These are phyloP conservation scores for Quercus engelmannii DNA, from an alignment of 306 rosid genomes.

Conservation along the genomic window DNA sequence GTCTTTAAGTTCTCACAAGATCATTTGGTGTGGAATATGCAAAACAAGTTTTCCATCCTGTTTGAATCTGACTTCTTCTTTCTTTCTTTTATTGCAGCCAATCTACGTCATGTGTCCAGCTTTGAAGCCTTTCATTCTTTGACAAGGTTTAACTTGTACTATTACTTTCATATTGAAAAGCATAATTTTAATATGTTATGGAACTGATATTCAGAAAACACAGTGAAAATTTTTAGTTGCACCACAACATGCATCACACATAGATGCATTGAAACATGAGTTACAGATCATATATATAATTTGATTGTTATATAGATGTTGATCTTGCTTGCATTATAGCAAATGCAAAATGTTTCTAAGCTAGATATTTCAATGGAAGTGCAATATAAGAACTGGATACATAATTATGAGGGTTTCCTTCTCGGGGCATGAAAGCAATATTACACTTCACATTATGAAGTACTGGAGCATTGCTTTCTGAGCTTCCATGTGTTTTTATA, in stretches of 20 bases:
- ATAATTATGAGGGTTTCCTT: not conserved
- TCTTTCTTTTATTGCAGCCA: constrained; percentile 55
- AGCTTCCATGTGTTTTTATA: not conserved
- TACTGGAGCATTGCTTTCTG: not conserved
- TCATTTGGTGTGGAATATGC: constrained; percentile 10
- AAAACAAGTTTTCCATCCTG: not conserved
- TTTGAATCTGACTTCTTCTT: not conserved
- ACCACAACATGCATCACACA: not conserved
- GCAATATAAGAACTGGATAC: not conserved
- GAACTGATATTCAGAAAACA: not conserved
- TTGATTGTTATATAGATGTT: not conserved
- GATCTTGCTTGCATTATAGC: not conserved
- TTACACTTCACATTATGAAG: not conserved
- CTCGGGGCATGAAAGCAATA: constrained; percentile 1
- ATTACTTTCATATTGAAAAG: not conserved
- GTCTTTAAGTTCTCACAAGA: constrained; percentile 3
- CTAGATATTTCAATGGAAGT: not conserved
- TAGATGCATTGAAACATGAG: not conserved
- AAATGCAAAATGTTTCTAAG: not conserved
- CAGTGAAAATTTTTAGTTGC: not conserved
- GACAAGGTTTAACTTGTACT: constrained; percentile 53
- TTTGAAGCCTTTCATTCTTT: constrained; percentile 86
- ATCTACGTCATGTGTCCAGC: constrained; percentile 68
- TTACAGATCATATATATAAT: not conserved
- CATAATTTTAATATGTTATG: not conserved